phyloP scores from a whole-genome alignment of 345 rosid genomes.

The Excoecaria agallocha region DNA sequence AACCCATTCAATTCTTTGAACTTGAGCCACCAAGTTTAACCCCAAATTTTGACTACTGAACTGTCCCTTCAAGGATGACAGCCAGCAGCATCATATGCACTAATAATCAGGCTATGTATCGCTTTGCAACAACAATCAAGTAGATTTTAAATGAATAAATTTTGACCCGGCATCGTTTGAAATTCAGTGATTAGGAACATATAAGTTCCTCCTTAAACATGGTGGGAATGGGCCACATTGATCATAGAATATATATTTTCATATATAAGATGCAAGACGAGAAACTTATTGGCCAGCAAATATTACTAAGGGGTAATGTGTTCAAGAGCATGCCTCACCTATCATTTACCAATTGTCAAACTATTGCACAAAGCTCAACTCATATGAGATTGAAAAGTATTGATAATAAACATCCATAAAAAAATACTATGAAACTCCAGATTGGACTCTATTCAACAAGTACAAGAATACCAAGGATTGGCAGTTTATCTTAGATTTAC shows the following conservation, averaged over 20 bases:
- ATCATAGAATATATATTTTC: background rate
- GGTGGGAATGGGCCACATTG: too few relatives aligned
- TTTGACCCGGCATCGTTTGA: background rate
- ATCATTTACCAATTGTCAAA: background rate
- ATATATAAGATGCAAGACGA: too few relatives aligned
- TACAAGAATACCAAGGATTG: background rate
- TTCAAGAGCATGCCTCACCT: background rate
- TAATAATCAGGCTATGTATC: background rate
- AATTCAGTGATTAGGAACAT: background rate
- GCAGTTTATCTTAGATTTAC: constrained; percentile 32
- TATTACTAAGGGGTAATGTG: background rate
- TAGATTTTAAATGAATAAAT: background rate
- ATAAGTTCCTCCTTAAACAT: background rate
- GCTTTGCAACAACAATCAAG: background rate
- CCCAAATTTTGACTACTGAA: background rate
- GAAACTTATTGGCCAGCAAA: background rate
- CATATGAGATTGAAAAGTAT: background rate
- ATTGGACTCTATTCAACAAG: constrained; percentile 1
- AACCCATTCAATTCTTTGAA: background rate
- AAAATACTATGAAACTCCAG: background rate
- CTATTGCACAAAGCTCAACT: background rate
- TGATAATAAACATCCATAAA: background rate
- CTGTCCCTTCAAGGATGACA: background rate
- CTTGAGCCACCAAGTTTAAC: background rate
- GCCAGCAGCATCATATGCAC: background rate